Conservation (phyloP, 441 rosid genomes). For the Lepidium campestre region DNA sequence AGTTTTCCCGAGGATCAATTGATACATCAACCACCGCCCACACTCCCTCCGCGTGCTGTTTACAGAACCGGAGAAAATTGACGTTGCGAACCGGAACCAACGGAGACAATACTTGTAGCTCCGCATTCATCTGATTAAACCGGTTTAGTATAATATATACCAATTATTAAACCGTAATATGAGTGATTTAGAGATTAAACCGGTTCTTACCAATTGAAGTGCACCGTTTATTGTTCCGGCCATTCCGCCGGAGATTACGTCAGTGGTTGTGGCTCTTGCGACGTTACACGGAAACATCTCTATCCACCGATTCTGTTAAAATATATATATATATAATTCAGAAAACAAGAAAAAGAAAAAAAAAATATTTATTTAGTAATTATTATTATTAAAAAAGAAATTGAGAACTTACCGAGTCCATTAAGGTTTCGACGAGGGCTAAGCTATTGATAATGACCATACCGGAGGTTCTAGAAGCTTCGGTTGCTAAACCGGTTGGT, state of each 20-base stretch:
- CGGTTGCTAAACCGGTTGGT: slow-evolving; percentile 55
- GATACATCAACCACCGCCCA: slow-evolving; percentile 98
- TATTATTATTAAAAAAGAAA: neutral
- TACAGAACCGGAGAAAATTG: slow-evolving; percentile 77
- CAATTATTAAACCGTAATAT: neutral
- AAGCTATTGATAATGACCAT: slow-evolving; percentile 77
- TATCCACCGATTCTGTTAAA: slow-evolving; percentile 64
- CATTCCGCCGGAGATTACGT: slow-evolving; percentile 64
- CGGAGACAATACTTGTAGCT: slow-evolving; percentile 84
- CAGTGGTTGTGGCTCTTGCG: slow-evolving; percentile 60
- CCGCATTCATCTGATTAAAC: slow-evolving; percentile 74
- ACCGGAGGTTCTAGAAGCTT: slow-evolving; percentile 76
- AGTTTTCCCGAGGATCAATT: slow-evolving; percentile 46
- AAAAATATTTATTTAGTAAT: neutral
- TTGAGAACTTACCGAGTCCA: slow-evolving; percentile 64
- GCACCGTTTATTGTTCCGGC: slow-evolving; percentile 75
- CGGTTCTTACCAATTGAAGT: slow-evolving; percentile 51
- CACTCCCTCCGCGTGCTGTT: slow-evolving; percentile 80
- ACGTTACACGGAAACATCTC: slow-evolving; percentile 85
- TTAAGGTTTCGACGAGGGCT: slow-evolving; percentile 79
- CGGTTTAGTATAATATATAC: neutral
- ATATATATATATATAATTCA: neutral
- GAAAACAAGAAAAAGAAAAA: neutral
- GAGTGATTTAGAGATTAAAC: neutral
- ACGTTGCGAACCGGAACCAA: slow-evolving; percentile 86